Conservation (phyloP, 169 alveolate genomes). For the Cryptosporidium tyzzeri region DNA sequence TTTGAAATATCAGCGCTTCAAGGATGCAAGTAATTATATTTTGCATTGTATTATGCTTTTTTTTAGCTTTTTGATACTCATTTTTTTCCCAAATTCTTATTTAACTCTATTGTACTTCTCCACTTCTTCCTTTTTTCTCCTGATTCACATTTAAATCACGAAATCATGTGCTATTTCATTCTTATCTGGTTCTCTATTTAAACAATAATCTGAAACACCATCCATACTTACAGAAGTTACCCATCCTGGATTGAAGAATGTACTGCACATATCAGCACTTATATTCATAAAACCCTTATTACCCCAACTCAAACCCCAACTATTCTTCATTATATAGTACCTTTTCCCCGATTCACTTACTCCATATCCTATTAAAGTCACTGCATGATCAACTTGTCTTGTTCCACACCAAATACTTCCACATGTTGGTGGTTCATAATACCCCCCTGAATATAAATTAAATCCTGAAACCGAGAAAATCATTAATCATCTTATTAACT, state of each 20-base stretch:
- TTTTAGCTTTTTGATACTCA: background rate
- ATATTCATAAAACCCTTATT: constrained; percentile 83
- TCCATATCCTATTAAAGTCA: constrained; percentile 81
- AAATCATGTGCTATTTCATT: constrained; percentile 35
- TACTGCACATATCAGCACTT: constrained; percentile 76
- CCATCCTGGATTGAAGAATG: constrained; percentile 74
- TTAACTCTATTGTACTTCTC: background rate
- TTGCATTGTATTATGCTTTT: background rate
- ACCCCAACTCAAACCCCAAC: constrained; percentile 91
- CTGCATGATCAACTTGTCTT: constrained; percentile 81
- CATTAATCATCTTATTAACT: background rate
- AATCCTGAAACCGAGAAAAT: constrained; percentile 15
- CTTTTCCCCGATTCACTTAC: constrained; percentile 53
- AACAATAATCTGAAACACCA: constrained; percentile 41
- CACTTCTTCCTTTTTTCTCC: background rate
- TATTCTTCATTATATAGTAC: constrained; percentile 86
- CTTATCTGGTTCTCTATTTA: constrained; percentile 9
- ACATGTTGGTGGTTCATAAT: constrained; percentile 72
- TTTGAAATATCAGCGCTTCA: background rate
- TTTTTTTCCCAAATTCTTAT: background rate
- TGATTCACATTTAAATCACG: background rate
- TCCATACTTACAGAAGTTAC: constrained; percentile 45
- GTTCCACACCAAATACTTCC: constrained; percentile 77
- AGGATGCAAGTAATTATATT: background rate
- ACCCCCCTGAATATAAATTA: constrained; percentile 54